These are phyloP conservation scores for Fusarium drepaniforme DNA, from an alignment of 2,329 filamentous ascomycete genomes.

Conservation along the genomic window DNA sequence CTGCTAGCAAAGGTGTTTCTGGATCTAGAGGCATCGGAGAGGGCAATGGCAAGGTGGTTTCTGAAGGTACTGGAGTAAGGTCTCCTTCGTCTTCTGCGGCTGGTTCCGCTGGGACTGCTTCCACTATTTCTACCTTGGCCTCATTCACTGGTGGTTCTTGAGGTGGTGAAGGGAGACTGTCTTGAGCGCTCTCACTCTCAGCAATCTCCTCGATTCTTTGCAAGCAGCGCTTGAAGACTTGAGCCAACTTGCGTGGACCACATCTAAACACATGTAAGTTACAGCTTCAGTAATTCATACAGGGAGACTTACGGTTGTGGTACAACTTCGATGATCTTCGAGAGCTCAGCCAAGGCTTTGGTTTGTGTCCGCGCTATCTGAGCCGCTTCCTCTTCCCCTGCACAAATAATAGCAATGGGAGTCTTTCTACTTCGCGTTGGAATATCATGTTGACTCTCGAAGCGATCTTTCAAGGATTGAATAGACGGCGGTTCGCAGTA, in stretches of 20 bases:
- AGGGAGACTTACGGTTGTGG: conserved; percentile 45
- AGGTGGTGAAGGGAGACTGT: not conserved
- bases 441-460: conserved; percentile 11
- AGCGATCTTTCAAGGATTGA: conserved; percentile 25
- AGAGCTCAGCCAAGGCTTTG: conserved; percentile 35
- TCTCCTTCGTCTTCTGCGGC: not conserved
- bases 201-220: not conserved
- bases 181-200: not conserved
- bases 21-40: conserved; percentile 11
- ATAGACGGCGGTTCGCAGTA: conserved; percentile 45
- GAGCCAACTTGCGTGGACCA: conserved; percentile 48
- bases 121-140: not conserved
- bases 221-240: conserved; percentile 43
- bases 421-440: conserved; percentile 3
- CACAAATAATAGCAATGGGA: conserved; percentile 46
- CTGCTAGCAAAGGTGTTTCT: conserved; percentile 1
- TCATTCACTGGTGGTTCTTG: not conserved
- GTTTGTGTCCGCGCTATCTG: conserved; percentile 39
- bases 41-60: not conserved
- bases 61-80: not conserved
- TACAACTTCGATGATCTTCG: conserved; percentile 47
- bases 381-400: conserved; percentile 46
- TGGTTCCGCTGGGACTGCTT: not conserved
- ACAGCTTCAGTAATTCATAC: fast-evolving
- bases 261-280: conserved; percentile 23